Base-by-base conservation (phyloP, 2,329 filamentous ascomycete genomes). In the Emmonsia crescens region DNA sequence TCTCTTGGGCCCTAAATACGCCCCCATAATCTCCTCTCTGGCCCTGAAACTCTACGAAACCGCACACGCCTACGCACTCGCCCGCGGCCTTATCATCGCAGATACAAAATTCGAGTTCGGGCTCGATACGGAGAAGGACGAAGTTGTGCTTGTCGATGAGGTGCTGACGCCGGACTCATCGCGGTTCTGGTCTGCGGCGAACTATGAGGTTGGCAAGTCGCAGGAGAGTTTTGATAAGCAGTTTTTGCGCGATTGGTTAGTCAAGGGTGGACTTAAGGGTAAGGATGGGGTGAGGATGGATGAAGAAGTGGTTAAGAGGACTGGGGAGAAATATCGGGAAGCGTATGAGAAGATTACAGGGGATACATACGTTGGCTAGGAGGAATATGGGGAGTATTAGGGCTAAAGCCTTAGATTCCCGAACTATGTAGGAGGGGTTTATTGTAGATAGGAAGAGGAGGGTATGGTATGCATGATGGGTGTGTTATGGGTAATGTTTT, bases 151-250 rank as follows among this genome's bases (percentile, higher is more conserved):
- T 59, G 85, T 91, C 4, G 91, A 96, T 71, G 91, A 96, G 77
- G 89, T 95, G 27, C 78, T 96, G 63, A 95, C 91, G 8, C 91
- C 91, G 2, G 88, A 91, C 73, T 88, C 84, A 60, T 93, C 88
- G 58, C 84, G 92, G 19, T 96, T 96, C 81, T 97, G 93, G 92
- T 86, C 86, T 0, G 84, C 82, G 65, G 85, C 85, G 51, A 80
- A 80, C 54, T 95, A 93, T 72, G 82, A 85, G 71, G 75, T 89
- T 21, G 91, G 92, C 1, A 81, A 80, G 64, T 82, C 88, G 61
- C 91, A 95, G 78, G 82, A 87, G 60, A 94, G 89, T 75, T 94
- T 93, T 67, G 92, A 96, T 73, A 96, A 96, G 81, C 88, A 92
- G 77, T 87, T 82, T 69, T 74, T 96, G 67, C 80, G 92, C 42